Conservation (phyloP, 177 flowering plant genomes). For the Vitis hybrid region DNA sequence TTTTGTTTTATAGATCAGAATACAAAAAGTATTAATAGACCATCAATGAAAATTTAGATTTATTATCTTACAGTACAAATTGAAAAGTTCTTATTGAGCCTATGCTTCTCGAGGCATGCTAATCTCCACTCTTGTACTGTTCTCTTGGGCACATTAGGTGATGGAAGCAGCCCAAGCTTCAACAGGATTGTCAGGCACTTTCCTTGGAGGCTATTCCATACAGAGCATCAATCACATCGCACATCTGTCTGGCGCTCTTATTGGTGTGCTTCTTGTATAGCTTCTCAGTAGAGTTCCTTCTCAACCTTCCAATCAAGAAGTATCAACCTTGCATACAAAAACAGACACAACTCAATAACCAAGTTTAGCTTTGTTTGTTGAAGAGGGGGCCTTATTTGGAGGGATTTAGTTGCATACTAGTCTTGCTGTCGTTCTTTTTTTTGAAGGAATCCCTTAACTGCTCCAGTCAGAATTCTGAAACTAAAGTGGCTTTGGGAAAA, state of each 20-base stretch:
- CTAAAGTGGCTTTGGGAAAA: background rate
- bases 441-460: background rate
- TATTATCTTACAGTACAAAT: too few species aligned
- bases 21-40: too few species aligned
- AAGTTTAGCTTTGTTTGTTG: background rate
- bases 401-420: background rate
- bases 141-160: constrained; percentile 41
- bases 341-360: background rate
- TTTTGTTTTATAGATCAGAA: too few species aligned
- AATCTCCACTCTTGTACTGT: background rate
- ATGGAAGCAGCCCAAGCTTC: constrained; percentile 99
- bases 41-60: too few species aligned
- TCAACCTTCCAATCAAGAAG: constrained; percentile 34
- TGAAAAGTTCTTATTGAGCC: background rate
- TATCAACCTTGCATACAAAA: constrained; percentile 17
- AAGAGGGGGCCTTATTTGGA: background rate
- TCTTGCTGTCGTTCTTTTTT: background rate
- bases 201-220: constrained; percentile 40
- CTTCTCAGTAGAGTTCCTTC: constrained; percentile 71
- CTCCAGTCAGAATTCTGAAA: background rate
- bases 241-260: constrained; percentile 89
- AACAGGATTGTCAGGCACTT: constrained; percentile 53
- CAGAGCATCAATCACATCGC: constrained; percentile 90
- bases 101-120: background rate
- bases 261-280: constrained; percentile 87